Evolutionary conservation across 345 rosid genomes (phyloP).

Genomic region (Linum usitatissimum): DNA sequence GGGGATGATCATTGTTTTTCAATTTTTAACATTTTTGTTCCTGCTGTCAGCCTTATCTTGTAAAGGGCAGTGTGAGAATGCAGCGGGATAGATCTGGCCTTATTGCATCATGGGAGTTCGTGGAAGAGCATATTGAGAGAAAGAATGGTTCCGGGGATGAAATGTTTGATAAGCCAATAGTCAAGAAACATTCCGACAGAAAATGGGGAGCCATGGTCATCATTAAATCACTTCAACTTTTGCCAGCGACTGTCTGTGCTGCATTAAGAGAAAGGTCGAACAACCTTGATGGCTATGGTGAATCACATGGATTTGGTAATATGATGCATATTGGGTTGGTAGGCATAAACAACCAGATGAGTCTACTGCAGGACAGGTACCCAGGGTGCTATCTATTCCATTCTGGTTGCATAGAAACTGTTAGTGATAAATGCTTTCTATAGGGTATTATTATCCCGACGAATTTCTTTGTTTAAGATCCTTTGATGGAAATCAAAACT

Average conservation of each 20-base stretch:
- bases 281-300: slow-evolving; percentile 34
- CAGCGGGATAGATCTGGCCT: slow-evolving; percentile 98
- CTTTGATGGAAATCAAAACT: neutral
- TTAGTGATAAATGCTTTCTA: neutral
- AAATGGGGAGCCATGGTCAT: slow-evolving; percentile 99
- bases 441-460: neutral
- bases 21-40: slow-evolving; percentile 13
- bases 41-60: slow-evolving; percentile 75
- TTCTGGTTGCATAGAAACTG: neutral
- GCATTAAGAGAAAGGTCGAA: slow-evolving; percentile 71
- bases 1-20: slow-evolving; percentile 10
- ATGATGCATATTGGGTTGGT: slow-evolving; percentile 96
- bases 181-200: slow-evolving; percentile 63
- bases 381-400: slow-evolving; percentile 7
- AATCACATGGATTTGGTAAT: slow-evolving; percentile 54
- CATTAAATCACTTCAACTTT: slow-evolving; percentile 81
- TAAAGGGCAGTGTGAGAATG: slow-evolving; percentile 95
- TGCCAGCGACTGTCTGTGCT: slow-evolving; percentile 60
- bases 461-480: neutral
- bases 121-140: slow-evolving; percentile 79
- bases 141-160: slow-evolving; percentile 51
- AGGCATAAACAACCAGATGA: slow-evolving; percentile 98
- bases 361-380: slow-evolving; percentile 97
- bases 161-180: slow-evolving; percentile 32
- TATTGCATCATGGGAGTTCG: slow-evolving; percentile 97